Evolutionary conservation across 164 flowering plant species (phyloP), one percentile per base, ranked within the genome.

Genomic region (Magnolia changhungtana): DNA sequence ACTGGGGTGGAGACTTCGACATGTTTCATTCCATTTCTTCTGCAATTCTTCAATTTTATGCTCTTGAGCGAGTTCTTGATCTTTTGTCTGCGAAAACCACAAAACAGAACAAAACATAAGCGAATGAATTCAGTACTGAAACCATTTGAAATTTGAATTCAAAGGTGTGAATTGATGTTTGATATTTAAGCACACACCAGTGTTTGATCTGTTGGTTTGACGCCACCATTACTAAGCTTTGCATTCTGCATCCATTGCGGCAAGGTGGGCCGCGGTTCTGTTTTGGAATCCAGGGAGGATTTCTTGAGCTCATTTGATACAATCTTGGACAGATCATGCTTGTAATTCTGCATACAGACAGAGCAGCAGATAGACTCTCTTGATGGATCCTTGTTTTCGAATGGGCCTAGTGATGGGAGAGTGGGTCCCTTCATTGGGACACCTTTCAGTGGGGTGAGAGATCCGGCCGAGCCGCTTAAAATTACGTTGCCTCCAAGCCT

Each of bases 211-310:
- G 72, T 20, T 4, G 80, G 3, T 76, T 80, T 81, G 24, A 7
- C 58, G 68, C 78, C 82, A 72, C 72, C 78, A 61, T 77, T 79
- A 20, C 74, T 71, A 29, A 79, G 72, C 82, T 88, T 89, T 1
- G 96, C 95, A 76, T 79, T 88, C 71, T 91, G 94, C 85, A 95
- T 75, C 99, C 99, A 95, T 76, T 76, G 90, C 14, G 99, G 99
- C 77, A 95, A 83, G 1, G 84, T 59, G 7, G 87, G 80, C 74
- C 74, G 78, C 29, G 82, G 81, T 76, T 91, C 95, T 55, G 83
- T 71, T 82, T 87, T 85, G 14, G 75, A 76, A 45, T 88, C 92
- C 2, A 90, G 74, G 24, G 86, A 75, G 18, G 90, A 81, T 66
- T 84, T 89, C 77, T 92, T 94, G 2, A 70, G 69, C 68, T 87